Base-by-base conservation (phyloP, 2,329 filamentous ascomycete genomes). In the Phialemonium atrogriseum region DNA sequence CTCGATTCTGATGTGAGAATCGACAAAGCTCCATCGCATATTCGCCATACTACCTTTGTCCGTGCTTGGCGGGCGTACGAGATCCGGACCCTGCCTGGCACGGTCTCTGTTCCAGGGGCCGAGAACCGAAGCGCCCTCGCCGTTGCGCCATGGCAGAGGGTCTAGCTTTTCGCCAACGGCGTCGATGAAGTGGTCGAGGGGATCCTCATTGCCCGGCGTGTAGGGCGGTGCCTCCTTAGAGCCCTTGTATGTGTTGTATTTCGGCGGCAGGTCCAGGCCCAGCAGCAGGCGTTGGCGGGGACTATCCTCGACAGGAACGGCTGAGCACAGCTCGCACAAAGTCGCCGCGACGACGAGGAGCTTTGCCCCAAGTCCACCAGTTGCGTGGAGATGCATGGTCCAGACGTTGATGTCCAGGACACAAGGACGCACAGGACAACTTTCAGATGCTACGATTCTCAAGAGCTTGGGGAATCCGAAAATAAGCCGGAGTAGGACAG, bases 1-100 rank as follows among this genome's bases (percentile, higher is more conserved):
- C 62, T 78, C 73, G 30, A 79, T 79, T 21, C 74, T 61, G 10
- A 74, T 65, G 46, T 79, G 74, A 3, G 73, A 78, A 44, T 79
- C 74, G 2, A 70, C 70, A 45, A 79, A 79, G 38, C 73, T 77
- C 81, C 81, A 86, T 37, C 78, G 68, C 71, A 85, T 76, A 54
- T 84, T 85, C 30, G 69, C 58, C 49, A 86, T 63, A 43, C 70
- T 73, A 21, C 81, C 81, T 52, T 78, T 73, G 47, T 87, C 82
- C 5, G 81, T 86, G 48, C 72, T 77, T 1, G 81, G 81, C 12
- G 82, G 80, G 13, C 81, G 71, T 24, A 86, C 64, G 25, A 84
- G 59, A 52, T 86, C 80, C 1, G 82, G 80, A 50, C 74, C 80
- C 58, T 85, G 75, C 27, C 74, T 66, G 32, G 81, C 74, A 14